phyloP scores from a whole-genome alignment of 2,329 filamentous ascomycete species.

The Neoascochyta sp. region DNA sequence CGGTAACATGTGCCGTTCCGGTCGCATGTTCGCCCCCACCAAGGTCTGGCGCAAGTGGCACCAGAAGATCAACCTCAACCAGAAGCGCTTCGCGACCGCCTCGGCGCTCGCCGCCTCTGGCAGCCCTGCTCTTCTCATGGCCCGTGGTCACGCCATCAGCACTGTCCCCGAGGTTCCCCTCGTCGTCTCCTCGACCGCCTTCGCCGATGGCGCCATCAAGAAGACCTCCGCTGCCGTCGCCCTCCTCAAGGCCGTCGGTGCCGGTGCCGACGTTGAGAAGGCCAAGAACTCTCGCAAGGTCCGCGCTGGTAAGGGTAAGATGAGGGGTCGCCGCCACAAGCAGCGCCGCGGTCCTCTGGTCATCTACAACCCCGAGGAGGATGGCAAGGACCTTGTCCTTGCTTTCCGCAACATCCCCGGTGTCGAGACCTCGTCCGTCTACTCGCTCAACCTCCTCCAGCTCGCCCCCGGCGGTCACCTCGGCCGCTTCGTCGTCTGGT shows the following conservation, averaged over 20 bases:
- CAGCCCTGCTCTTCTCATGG: constrained; percentile 88
- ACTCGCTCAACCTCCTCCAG: constrained; percentile 96
- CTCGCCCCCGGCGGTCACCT: constrained; percentile 98
- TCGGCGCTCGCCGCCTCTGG: constrained; percentile 96
- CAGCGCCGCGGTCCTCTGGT: constrained; percentile 97
- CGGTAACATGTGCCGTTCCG: constrained; percentile 99
- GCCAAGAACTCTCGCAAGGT: constrained; percentile 95
- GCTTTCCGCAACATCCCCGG: constrained; percentile 99
- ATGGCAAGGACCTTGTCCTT: constrained; percentile 88
- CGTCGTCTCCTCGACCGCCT: constrained; percentile 86
- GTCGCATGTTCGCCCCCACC: constrained; percentile 99
- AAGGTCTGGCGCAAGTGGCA: constrained; percentile 99
- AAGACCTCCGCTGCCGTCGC: constrained; percentile 85
- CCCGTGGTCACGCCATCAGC: constrained; percentile 93
- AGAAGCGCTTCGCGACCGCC: constrained; percentile 98
- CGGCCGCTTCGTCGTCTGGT: constrained; percentile 98
- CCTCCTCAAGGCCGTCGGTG: constrained; percentile 88
- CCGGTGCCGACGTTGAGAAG: constrained; percentile 87
- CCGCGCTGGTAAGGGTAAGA: constrained; percentile 97
- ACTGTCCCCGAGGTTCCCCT: constrained; percentile 94
- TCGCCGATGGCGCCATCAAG: constrained; percentile 72
- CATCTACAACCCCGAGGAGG: constrained; percentile 92
- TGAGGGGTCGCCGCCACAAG: constrained; percentile 91
- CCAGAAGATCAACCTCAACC: constrained; percentile 98
- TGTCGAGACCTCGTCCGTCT: constrained; percentile 94